Evolutionary conservation across 176 grass and related monocot genomes (phyloP).

Genomic region (Phoenix dactylifera): DNA sequence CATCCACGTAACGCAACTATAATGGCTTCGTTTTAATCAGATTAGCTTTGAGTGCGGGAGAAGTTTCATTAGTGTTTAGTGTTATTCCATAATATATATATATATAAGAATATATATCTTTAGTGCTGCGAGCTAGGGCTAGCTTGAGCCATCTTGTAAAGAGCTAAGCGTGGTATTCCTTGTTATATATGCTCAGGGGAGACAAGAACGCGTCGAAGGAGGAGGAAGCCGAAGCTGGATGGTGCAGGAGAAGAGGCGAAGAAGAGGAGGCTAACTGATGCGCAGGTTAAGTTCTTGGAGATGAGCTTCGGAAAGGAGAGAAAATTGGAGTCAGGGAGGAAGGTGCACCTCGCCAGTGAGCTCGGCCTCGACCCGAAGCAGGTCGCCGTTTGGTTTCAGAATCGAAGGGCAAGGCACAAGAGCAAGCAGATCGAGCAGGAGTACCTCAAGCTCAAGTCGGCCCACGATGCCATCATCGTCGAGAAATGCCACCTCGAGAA

Average conservation of each 20-base stretch:
- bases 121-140: neutral
- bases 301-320: conserved; percentile 65
- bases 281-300: conserved; percentile 71
- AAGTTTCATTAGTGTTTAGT: no score
- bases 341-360: conserved; percentile 74
- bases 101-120: no score
- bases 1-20: neutral
- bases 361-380: conserved; percentile 85
- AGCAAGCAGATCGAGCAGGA: conserved; percentile 92
- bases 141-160: conserved; percentile 1
- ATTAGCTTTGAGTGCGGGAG: no score
- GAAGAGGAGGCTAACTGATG: conserved; percentile 77
- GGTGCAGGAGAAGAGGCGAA: conserved; percentile 32
- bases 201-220: conserved; percentile 46
- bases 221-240: conserved; percentile 34
- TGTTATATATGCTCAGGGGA: conserved; percentile 19
- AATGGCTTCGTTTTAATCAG: neutral
- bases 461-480: conserved; percentile 64
- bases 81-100: no score
- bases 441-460: conserved; percentile 69
- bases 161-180: neutral
- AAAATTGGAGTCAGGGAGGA: conserved; percentile 77
- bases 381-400: conserved; percentile 98
- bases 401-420: conserved; percentile 94
- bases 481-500: conserved; percentile 86